A percentile compares a stretch with the other conserved stretches of the same genome.
Evolutionary conservation across 225 moss, liverwort and hornwort genomes (phyloP).

Genomic region (Neckera pumila): DNA sequence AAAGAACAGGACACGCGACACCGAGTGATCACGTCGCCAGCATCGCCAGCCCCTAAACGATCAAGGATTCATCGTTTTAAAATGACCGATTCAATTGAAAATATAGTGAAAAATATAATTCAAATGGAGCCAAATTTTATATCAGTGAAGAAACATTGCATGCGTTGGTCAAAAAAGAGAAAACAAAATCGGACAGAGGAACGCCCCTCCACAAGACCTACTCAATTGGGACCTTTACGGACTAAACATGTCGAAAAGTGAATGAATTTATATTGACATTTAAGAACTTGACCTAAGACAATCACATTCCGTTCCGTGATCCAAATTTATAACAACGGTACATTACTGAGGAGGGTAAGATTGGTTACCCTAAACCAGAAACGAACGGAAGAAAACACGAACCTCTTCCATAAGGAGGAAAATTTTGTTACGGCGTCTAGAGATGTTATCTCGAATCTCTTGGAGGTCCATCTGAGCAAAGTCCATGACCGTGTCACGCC

Average conservation of each 20-base stretch:
- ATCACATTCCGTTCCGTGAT: background rate
- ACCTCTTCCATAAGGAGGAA: constrained; percentile 99
- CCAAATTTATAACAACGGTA: background rate
- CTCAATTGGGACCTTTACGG: background rate
- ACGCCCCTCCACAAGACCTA: background rate
- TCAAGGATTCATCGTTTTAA: background rate
- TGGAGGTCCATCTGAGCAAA: constrained; percentile 92
- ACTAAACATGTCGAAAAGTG: background rate
- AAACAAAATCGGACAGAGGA: background rate
- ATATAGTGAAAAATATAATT: background rate
- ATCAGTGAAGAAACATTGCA: background rate
- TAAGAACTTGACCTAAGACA: background rate
- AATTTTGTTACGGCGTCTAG: constrained; percentile 76
- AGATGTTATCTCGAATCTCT: constrained; percentile 85
- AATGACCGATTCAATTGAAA: background rate
- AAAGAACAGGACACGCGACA: background rate
- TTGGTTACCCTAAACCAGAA: background rate
- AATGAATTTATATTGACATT: background rate
- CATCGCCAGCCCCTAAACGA: background rate
- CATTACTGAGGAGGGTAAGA: background rate
- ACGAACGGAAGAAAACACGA: background rate
- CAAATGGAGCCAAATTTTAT: background rate
- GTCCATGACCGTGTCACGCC: constrained; percentile 90
- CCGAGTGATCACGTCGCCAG: background rate
- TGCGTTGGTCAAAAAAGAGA: background rate